Base-by-base conservation (phyloP, 345 rosid genomes). In the Schrenkiella parvula region DNA sequence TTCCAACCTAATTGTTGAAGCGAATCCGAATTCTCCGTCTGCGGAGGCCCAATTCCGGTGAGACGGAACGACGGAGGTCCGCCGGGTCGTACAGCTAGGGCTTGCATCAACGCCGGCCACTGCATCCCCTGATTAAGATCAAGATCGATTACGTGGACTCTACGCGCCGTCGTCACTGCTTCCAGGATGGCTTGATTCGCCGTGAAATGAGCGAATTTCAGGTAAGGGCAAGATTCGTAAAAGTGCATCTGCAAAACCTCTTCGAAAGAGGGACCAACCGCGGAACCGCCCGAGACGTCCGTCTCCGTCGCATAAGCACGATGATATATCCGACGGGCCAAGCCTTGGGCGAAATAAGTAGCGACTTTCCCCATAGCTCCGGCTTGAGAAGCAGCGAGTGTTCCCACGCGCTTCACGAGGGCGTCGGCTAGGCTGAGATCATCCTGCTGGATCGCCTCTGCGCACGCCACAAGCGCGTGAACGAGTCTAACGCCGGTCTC, bases 71-170 rank as follows among this genome's bases (percentile, higher is more conserved):
- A 37, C 9, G 97, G 98, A 5, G 98, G 98, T 3, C 97, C 97
- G 14, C 93, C 89, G 7, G 90, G 80, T 46, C 97, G 87, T 8
- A 90, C 73, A 11, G 98, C 98, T 25, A 93, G 70, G 2, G 98
- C 98, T 66, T 92, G 98, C 69, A 92, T 90, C 17, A 93, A 78
- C 13, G 97, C 93, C 38, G 97, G 97, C 98, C 98, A 93, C 69
- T 93, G 97, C 60, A 90, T 64, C 61, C 98, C 98, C 75, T 93
- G 97, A 84, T 83, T 90, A 69, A 93, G 74, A 76, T 86, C 87
- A 66, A 93, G 77, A 67, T 93, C 97, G 10, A 93, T 81, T 9
- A 93, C 93, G 87, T 93, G 98, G 39, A 93, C 93, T 39, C 85
- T 75, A 80, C 85, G 88, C 56, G 88, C 87, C 69, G 88, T 89